Percentiles rank a stretch among this genome's conserved stretches.
phyloP scores from a whole-genome alignment of 2,329 filamentous ascomycete genomes.

The Davidsoniella eucalypti region DNA sequence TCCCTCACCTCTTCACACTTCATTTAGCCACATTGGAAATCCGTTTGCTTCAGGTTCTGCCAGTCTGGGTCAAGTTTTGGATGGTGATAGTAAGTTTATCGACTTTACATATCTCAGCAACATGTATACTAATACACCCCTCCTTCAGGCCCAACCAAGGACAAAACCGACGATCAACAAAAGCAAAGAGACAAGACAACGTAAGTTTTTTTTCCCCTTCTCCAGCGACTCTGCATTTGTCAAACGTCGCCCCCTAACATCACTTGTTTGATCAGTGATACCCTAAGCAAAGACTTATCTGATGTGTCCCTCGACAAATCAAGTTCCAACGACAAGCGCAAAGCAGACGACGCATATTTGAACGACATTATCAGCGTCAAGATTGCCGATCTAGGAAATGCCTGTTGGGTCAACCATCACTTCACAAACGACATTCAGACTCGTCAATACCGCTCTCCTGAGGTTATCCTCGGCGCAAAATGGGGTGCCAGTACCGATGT shows the following conservation, averaged over 20 bases:
- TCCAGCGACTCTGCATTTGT: constrained; percentile 8
- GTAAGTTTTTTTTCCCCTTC: constrained; percentile 36
- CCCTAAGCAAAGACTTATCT: constrained; percentile 83
- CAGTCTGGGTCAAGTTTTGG: constrained; percentile 72
- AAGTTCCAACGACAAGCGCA: constrained; percentile 42
- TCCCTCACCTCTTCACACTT: constrained; percentile 84
- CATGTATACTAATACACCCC: not conserved
- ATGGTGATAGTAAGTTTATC: constrained; percentile 23
- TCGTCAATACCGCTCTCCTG: constrained; percentile 87
- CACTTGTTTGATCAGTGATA: constrained; percentile 40
- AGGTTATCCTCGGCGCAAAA: constrained; percentile 90
- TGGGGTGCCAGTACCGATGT: constrained; percentile 99
- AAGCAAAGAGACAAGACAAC: constrained; percentile 84
- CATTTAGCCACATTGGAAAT: constrained; percentile 50
- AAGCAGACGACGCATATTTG: constrained; percentile 38
- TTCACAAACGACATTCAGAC: constrained; percentile 99
- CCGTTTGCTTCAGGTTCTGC: constrained; percentile 20
- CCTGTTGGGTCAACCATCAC: constrained; percentile 96
- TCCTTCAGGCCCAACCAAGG: constrained; percentile 5
- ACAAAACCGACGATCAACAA: constrained; percentile 46
- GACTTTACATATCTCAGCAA: not conserved
- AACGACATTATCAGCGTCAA: constrained; percentile 87
- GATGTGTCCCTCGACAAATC: constrained; percentile 82
- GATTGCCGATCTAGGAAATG: constrained; percentile 94
- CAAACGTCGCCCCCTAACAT: constrained; percentile 13